Evolutionary conservation across 2,329 filamentous ascomycete species (phyloP).

Genomic region (Hypoxylon sp.): DNA sequence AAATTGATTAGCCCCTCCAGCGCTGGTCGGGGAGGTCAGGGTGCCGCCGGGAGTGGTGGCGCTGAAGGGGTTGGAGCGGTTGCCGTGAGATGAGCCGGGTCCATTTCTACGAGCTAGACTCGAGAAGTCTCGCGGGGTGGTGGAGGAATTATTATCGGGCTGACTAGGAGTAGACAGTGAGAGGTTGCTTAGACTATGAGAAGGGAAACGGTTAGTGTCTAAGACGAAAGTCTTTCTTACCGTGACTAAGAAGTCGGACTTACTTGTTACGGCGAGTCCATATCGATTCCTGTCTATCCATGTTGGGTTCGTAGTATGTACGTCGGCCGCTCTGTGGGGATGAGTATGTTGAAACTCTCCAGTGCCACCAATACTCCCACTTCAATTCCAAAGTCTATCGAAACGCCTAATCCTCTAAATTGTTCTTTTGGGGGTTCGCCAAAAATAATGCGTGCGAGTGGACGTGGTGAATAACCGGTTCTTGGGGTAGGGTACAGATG

Average conservation of each 20-base stretch:
- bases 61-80: conserved; percentile 81
- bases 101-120: conserved; percentile 72
- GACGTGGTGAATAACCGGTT: conserved; percentile 1
- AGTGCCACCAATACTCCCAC: conserved; percentile 33
- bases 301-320: conserved; percentile 52
- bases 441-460: conserved; percentile 23
- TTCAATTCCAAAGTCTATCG: conserved; percentile 28
- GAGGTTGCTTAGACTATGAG: conserved; percentile 84
- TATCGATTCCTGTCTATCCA: conserved; percentile 70
- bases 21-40: conserved; percentile 80
- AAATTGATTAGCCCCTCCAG: conserved; percentile 81
- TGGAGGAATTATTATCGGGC: conserved; percentile 64
- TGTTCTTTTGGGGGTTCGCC: conserved; percentile 5
- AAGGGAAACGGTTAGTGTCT: conserved; percentile 26
- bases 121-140: conserved; percentile 61
- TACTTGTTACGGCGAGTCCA: conserved; percentile 91
- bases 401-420: conserved; percentile 13
- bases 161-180: conserved; percentile 80
- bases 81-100: conserved; percentile 79
- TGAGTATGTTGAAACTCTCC: conserved; percentile 43
- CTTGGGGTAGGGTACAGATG: conserved; percentile 6
- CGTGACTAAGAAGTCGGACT: conserved; percentile 53
- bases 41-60: conserved; percentile 78
- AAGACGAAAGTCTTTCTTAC: conserved; percentile 9
- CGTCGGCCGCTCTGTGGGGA: conserved; percentile 39